Evolutionary conservation across 73 alveolate genomes (phyloP).

Genomic region (Uronychia setigera): DNA sequence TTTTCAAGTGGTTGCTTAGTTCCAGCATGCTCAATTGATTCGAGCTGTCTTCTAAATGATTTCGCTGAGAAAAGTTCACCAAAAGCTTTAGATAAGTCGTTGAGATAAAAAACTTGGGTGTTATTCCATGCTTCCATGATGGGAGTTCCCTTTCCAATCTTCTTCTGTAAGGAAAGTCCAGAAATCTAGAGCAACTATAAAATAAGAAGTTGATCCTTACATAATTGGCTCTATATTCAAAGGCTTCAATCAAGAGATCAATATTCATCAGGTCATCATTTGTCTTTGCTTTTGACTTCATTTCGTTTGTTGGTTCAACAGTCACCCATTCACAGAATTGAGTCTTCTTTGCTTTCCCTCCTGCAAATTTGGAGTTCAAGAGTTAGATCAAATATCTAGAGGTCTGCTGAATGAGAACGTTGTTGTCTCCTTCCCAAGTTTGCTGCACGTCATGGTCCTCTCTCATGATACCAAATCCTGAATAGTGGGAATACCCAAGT

Average conservation of each 20-base stretch:
- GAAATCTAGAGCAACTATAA: not conserved
- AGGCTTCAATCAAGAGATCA: not conserved
- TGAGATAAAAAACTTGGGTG: constrained; percentile 21
- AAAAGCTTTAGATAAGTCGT: constrained; percentile 29
- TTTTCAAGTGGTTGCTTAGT: constrained; percentile 16
- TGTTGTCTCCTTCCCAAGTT: constrained; percentile 77
- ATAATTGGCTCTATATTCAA: not conserved
- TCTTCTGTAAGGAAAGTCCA: not conserved
- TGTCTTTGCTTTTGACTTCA: not conserved
- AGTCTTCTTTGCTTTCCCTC: constrained; percentile 1
- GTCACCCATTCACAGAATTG: not conserved
- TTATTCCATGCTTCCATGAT: constrained; percentile 38
- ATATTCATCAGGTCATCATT: not conserved
- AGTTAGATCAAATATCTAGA: constrained; percentile 38
- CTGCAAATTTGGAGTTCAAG: not conserved
- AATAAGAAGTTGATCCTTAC: not conserved
- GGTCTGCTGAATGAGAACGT: constrained; percentile 58
- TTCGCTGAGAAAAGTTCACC: constrained; percentile 40
- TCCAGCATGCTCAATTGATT: constrained; percentile 12
- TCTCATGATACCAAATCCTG: constrained; percentile 5
- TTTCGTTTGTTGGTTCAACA: not conserved
- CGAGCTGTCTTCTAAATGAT: constrained; percentile 3
- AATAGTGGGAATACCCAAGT: constrained; percentile 27
- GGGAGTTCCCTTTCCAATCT: not conserved
- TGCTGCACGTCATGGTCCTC: constrained; percentile 22